These are phyloP conservation scores for Flueggea neowawraea DNA, from an alignment of 441 rosid species.

Conservation along the genomic window DNA sequence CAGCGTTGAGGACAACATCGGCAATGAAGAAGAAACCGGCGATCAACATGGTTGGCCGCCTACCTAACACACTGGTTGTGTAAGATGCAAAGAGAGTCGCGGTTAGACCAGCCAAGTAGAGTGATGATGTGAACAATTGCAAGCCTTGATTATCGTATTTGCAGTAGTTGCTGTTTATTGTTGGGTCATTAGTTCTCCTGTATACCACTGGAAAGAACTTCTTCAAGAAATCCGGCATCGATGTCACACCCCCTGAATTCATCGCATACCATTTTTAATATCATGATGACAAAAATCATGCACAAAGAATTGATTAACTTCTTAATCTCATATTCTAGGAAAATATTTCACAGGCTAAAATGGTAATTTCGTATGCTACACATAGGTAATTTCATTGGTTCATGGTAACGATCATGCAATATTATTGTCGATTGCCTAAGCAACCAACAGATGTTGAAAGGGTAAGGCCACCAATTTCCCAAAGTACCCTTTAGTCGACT, in stretches of 20 bases:
- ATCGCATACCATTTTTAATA: background rate
- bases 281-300: background rate
- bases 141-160: slow-evolving; percentile 87
- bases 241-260: slow-evolving; percentile 73
- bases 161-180: slow-evolving; percentile 63
- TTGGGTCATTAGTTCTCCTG: slow-evolving; percentile 24
- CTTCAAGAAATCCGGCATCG: slow-evolving; percentile 74
- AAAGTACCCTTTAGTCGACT: too few relatives aligned
- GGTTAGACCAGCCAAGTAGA: slow-evolving; percentile 80
- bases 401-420: too few relatives aligned
- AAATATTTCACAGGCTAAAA: too few relatives aligned
- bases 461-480: too few relatives aligned
- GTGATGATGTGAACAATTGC: slow-evolving; percentile 85
- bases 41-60: slow-evolving; percentile 77
- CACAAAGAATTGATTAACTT: too few relatives aligned
- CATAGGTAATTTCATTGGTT: too few relatives aligned
- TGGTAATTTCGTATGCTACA: too few relatives aligned
- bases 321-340: too few relatives aligned
- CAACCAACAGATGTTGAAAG: too few relatives aligned
- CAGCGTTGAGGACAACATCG: slow-evolving; percentile 66
- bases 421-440: too few relatives aligned
- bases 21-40: slow-evolving; percentile 75
- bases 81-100: slow-evolving; percentile 91
- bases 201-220: slow-evolving; percentile 82
- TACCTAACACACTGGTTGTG: slow-evolving; percentile 74